Percentiles rank a stretch among this genome's conserved stretches.
Conservation (phyloP, 805 yeast species). For the Candida insectorum region DNA sequence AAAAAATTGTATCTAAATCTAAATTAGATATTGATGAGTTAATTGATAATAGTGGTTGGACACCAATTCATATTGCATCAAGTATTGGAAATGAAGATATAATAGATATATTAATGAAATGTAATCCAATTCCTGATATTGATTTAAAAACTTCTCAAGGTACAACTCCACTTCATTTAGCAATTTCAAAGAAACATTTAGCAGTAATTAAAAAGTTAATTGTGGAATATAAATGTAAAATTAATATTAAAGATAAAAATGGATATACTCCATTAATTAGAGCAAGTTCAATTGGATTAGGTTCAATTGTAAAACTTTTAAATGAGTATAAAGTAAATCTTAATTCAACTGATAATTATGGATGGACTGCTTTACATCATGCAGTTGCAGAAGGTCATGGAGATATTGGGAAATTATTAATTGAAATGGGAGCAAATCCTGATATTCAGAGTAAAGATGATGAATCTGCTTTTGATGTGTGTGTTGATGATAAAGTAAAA, state of each 20-base stretch:
- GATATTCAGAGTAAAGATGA: slow-evolving; percentile 48
- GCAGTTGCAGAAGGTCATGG: slow-evolving; percentile 89
- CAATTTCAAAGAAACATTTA: slow-evolving; percentile 65
- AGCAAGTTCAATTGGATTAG: slow-evolving; percentile 76
- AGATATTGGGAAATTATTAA: slow-evolving; percentile 63
- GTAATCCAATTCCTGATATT: slow-evolving; percentile 55
- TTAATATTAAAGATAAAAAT: slow-evolving; percentile 62
- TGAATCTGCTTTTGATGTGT: slow-evolving; percentile 34
- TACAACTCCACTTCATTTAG: slow-evolving; percentile 71
- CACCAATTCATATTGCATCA: slow-evolving; percentile 79
- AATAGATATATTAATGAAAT: slow-evolving; percentile 45
- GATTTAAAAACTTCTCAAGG: slow-evolving; percentile 64
- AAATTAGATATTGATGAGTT: slow-evolving; percentile 62
- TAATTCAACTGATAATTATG: slow-evolving; percentile 63
- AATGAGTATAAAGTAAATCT: slow-evolving; percentile 56
- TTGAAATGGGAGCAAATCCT: slow-evolving; percentile 66
- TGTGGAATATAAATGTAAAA: slow-evolving; percentile 52
- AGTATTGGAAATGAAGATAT: slow-evolving; percentile 64
- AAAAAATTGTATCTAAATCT: slow-evolving; percentile 14
- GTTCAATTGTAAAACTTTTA: slow-evolving; percentile 52
- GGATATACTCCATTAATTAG: slow-evolving; percentile 72
- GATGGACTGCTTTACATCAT: slow-evolving; percentile 88
- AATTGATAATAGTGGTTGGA: slow-evolving; percentile 81
- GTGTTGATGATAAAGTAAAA: slow-evolving; percentile 32
- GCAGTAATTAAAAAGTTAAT: slow-evolving; percentile 55